Evolutionary conservation across 257 asterid species (phyloP), one percentile per base, ranked within the genome.

Genomic region (Penstemon newberryi): DNA sequence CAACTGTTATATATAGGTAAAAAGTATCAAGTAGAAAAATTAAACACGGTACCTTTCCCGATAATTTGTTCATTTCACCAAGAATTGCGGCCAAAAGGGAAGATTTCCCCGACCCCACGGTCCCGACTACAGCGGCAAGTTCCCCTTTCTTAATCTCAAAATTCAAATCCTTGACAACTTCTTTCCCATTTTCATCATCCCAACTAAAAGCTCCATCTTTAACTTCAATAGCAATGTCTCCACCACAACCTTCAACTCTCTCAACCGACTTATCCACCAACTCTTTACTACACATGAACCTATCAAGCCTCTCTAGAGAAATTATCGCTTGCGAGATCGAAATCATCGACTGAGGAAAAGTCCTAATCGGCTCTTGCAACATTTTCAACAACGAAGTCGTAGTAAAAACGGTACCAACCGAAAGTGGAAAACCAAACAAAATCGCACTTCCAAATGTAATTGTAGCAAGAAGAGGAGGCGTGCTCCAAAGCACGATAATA

Each of bases 31-130:
- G 33, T 25, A 25, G 33, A 25, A 25, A 25, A 25, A 25, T 25
- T 25, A 25, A 25, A 25, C 60, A 49, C 11, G 18, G 11, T 85
- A 93, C 99, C 96, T 85, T 86, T 54, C 99, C 99, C 0, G 91
- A 83, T 41, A 84, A 47, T 61, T 89, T 94, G 72, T 82, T 86
- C 99, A 94, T 90, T 82, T 94, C 99, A 5, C 99, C 99, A 45
- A 94, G 96, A 75, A 91, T 72, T 7, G 96, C 86, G 3, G 96
- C 91, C 19, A 94, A 81, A 36, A 91, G 90, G 8, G 99, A 94
- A 47, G 97, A 89, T 67, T 94, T 94, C 42, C 99, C 99, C 0
- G 99, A 89, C 56, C 99, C 99, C 3, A 94, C 99, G 2, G 96
- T 94, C 67, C 99, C 99, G 38, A 94, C 99, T 39, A 94, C 69